Evolutionary conservation across 768 basidiomycete species (phyloP).

Genomic region (Suillus variegatus): DNA sequence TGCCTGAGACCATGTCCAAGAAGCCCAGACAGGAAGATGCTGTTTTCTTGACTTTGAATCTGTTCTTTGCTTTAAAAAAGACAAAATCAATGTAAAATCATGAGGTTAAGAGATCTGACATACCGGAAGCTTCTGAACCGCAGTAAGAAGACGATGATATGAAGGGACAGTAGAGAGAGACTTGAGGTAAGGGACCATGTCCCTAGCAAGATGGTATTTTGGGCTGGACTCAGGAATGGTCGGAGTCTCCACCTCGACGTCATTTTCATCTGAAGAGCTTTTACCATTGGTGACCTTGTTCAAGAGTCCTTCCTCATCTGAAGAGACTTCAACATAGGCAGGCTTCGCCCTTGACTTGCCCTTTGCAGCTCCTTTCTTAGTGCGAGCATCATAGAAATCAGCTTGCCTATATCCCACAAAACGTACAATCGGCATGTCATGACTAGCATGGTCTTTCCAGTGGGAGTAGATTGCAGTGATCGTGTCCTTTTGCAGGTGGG

Average conservation of each 20-base stretch:
- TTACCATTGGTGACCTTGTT: neutral
- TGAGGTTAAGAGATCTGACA: neutral
- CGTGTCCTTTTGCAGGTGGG: neutral
- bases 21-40: neutral
- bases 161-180: neutral
- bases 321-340: neutral
- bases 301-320: neutral
- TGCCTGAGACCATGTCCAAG: neutral
- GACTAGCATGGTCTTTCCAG: neutral
- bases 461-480: neutral
- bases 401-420: neutral
- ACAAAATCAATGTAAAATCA: neutral
- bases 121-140: neutral
- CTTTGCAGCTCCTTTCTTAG: neutral
- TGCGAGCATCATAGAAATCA: neutral
- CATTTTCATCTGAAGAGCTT: neutral
- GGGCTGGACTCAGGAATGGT: neutral
- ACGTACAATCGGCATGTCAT: neutral
- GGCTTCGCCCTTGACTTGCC: neutral
- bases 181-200: neutral
- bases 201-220: neutral
- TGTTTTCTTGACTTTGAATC: neutral
- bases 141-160: neutral
- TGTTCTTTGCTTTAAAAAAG: neutral
- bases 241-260: neutral